Conservation (phyloP, 176 grass and related monocot species). For the Coix lacrymajobi region DNA sequence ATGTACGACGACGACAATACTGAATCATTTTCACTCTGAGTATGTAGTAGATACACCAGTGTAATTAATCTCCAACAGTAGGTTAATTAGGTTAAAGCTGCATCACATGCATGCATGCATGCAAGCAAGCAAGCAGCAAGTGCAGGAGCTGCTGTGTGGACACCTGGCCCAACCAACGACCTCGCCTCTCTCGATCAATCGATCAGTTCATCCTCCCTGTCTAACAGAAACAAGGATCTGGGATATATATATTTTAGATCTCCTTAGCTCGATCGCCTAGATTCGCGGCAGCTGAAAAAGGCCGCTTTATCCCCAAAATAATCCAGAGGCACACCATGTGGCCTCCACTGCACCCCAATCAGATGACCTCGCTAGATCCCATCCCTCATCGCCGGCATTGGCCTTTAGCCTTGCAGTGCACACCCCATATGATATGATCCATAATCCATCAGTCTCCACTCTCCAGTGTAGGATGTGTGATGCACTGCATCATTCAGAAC, state of each 20-base stretch:
- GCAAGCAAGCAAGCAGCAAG: not conserved
- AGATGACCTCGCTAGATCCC: slow-evolving; percentile 2
- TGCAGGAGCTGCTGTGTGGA: not conserved
- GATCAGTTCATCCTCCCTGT: not conserved
- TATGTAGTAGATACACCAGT: not conserved
- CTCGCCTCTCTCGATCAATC: not conserved
- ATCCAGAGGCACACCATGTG: slow-evolving; percentile 41
- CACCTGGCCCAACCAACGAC: slow-evolving; percentile 19
- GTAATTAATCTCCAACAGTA: not conserved
- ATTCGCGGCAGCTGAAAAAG: not conserved
- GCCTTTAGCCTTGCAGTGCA: not conserved
- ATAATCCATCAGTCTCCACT: not conserved
- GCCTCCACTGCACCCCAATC: not conserved
- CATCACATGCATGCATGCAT: too few species aligned
- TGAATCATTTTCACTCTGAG: not conserved
- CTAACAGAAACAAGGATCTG: not conserved
- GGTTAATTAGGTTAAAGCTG: not conserved
- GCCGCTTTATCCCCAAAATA: not conserved
- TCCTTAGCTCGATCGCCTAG: not conserved
- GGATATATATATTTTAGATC: not conserved
- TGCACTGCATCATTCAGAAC: not conserved
- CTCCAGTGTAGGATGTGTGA: not conserved
- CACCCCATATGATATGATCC: slow-evolving; percentile 23
- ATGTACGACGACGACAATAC: not conserved
- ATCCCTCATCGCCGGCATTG: not conserved